These are phyloP conservation scores for Carallia brachiata DNA, from an alignment of 345 rosid species.

Conservation along the genomic window DNA sequence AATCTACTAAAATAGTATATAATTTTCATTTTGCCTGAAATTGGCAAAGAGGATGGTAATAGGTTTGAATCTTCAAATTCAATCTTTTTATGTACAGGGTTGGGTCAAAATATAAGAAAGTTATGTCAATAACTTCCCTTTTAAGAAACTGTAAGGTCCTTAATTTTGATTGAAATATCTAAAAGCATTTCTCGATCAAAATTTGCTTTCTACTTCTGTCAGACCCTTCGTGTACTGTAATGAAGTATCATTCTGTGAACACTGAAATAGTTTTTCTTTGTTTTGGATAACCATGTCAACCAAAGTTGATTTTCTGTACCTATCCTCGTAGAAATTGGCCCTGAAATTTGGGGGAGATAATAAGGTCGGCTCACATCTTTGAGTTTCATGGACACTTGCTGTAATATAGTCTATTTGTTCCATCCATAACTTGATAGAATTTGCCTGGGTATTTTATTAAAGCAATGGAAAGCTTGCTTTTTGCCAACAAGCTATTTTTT, in stretches of 20 bases:
- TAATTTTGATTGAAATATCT: neutral
- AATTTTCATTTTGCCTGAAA: neutral
- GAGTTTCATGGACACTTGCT: neutral
- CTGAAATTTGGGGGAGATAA: neutral
- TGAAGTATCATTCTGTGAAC: neutral
- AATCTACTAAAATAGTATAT: neutral
- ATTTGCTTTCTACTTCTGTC: neutral
- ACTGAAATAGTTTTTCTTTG: neutral
- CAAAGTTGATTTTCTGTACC: neutral
- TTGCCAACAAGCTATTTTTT: no score
- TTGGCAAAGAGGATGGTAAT: neutral
- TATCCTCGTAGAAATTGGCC: neutral
- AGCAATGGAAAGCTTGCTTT: no score
- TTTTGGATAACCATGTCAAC: neutral
- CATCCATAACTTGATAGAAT: neutral
- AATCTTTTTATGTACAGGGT: neutral
- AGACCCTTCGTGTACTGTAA: neutral
- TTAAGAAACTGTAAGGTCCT: neutral
- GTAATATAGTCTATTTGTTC: neutral
- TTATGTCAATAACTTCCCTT: neutral
- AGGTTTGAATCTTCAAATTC: neutral
- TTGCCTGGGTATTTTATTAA: neutral
- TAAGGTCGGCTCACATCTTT: neutral
- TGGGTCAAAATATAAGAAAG: neutral
- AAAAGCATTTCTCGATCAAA: neutral